Percentiles rank a stretch among this genome's conserved stretches.
phyloP scores from a whole-genome alignment of 257 asterid species.

The Nicotiana attenuata region DNA sequence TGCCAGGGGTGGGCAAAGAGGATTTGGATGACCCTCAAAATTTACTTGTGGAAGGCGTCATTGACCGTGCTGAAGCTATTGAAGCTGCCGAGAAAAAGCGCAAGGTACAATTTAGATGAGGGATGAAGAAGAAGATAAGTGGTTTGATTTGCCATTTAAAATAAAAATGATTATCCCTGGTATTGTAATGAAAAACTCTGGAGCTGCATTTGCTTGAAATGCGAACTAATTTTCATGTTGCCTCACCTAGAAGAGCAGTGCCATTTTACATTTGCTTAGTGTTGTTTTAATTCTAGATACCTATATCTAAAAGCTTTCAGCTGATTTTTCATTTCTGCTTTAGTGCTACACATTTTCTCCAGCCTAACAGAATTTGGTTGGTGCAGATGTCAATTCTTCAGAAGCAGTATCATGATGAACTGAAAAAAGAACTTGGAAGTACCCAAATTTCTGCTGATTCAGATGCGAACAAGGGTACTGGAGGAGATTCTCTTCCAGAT shows the following conservation, averaged over 20 bases:
- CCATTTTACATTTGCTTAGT: background rate
- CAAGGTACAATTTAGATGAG: conserved; percentile 39
- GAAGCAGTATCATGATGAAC: conserved; percentile 60
- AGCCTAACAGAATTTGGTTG: background rate
- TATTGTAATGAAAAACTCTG: background rate
- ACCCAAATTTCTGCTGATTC: conserved; percentile 23
- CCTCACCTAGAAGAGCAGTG: background rate
- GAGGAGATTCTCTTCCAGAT: conserved; percentile 33
- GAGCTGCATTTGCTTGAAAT: background rate
- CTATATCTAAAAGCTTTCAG: background rate
- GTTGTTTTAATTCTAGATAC: background rate
- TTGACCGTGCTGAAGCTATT: conserved; percentile 77
- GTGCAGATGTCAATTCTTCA: conserved; percentile 57
- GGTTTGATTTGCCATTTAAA: background rate
- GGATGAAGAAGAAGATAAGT: background rate
- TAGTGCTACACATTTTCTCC: background rate
- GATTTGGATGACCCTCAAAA: conserved; percentile 80
- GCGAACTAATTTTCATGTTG: background rate
- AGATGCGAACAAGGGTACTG: conserved; percentile 20
- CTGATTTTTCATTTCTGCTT: background rate
- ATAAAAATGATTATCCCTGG: background rate
- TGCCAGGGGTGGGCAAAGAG: conserved; percentile 81
- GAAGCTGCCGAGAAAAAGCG: conserved; percentile 68
- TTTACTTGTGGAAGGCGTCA: conserved; percentile 49
- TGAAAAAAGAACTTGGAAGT: conserved; percentile 56